Evolutionary conservation across 441 rosid genomes (phyloP).

Genomic region (Populus tomentosa): DNA sequence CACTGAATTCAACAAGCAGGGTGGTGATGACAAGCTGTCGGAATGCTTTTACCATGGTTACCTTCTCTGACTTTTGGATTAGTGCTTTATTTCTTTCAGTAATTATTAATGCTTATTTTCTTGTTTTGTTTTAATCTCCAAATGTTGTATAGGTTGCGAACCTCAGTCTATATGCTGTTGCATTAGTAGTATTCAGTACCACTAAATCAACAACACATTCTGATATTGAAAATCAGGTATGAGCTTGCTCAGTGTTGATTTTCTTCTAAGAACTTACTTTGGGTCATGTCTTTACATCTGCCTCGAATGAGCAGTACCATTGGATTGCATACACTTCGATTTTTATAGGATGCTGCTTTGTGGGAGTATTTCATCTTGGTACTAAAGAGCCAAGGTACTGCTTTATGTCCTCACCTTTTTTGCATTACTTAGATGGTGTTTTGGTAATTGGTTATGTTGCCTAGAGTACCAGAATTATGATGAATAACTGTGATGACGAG

Average conservation of each 20-base stretch:
- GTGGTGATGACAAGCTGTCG: conserved; percentile 88
- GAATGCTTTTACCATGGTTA: conserved; percentile 94
- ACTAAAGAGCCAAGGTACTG: conserved; percentile 83
- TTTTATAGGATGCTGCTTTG: conserved; percentile 81
- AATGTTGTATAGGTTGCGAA: conserved; percentile 66
- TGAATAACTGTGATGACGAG: not conserved
- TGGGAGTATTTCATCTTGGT: conserved; percentile 70
- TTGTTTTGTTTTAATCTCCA: conserved; percentile 3
- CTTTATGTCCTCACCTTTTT: conserved; percentile 11
- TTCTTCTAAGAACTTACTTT: conserved; percentile 7
- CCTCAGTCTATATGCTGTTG: conserved; percentile 80
- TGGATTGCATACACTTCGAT: conserved; percentile 95
- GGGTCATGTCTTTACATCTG: conserved; percentile 10
- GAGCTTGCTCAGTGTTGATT: conserved; percentile 5
- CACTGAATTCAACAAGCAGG: conserved; percentile 83
- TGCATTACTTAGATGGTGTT: conserved; percentile 4
- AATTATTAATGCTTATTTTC: conserved; percentile 8
- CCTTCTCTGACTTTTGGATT: conserved; percentile 18
- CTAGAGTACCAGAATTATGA: not conserved
- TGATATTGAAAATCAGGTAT: conserved; percentile 79
- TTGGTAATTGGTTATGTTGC: not conserved
- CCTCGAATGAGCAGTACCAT: conserved; percentile 55
- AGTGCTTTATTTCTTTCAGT: conserved; percentile 1
- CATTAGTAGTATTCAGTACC: conserved; percentile 56
- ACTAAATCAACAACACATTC: conserved; percentile 44